Percentiles rank a stretch among this genome's conserved stretches.
Conservation (phyloP, 1,139 yeast species). For the Pichia sp. region DNA sequence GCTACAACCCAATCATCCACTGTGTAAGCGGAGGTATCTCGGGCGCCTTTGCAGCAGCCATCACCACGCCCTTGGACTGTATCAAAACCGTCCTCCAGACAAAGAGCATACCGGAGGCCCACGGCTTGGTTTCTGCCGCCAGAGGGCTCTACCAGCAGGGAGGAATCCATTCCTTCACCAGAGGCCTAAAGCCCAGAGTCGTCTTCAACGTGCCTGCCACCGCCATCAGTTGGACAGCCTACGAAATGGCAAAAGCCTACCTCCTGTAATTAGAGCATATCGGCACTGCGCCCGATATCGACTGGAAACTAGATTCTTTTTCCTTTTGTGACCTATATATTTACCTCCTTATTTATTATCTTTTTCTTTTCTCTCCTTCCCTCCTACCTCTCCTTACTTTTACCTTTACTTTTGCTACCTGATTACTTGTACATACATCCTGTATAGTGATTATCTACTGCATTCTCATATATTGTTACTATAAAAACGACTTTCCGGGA, state of each 20-base stretch:
- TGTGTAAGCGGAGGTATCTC: constrained; percentile 93
- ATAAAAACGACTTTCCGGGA: background rate
- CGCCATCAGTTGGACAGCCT: constrained; percentile 97
- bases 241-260: constrained; percentile 91
- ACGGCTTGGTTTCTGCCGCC: constrained; percentile 72
- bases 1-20: constrained; percentile 85
- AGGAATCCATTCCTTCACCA: constrained; percentile 67
- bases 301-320: background rate
- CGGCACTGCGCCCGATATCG: background rate
- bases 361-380: background rate
- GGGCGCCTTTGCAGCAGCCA: constrained; percentile 95
- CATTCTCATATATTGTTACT: background rate
- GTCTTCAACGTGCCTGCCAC: constrained; percentile 94
- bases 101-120: constrained; percentile 54
- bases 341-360: background rate
- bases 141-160: constrained; percentile 58
- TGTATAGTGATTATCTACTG: background rate
- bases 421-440: background rate
- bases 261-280: constrained; percentile 25
- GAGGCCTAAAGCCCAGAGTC: constrained; percentile 89
- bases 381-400: background rate
- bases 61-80: constrained; percentile 94
- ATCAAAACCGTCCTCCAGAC: constrained; percentile 90
- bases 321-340: background rate
- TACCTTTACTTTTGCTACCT: background rate